Evolutionary conservation across 176 grass and related monocot genomes (phyloP).

Genomic region (Zoysia pacifica): DNA sequence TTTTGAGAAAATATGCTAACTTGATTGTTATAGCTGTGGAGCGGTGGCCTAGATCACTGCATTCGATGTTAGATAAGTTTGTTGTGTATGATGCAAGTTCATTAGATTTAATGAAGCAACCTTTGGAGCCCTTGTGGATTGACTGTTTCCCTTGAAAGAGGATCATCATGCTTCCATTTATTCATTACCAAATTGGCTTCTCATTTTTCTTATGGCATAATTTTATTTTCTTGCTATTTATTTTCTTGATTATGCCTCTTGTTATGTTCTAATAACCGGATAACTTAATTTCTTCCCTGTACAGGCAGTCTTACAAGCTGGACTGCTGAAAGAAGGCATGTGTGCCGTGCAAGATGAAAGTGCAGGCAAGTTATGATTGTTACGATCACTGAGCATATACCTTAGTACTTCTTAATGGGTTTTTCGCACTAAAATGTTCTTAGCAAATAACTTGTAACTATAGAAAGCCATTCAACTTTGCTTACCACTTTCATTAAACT

Average conservation of each 20-base stretch:
- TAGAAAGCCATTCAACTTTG: slow-evolving; percentile 1
- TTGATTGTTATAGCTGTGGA: slow-evolving; percentile 3
- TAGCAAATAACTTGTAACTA: neutral
- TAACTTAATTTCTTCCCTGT: slow-evolving; percentile 34
- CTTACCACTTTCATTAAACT: too few species aligned
- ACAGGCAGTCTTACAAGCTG: slow-evolving; percentile 80
- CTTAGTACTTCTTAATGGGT: slow-evolving; percentile 17
- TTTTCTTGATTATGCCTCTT: slow-evolving; percentile 25
- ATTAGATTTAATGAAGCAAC: slow-evolving; percentile 32
- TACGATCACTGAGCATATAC: slow-evolving; percentile 14
- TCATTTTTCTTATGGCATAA: slow-evolving; percentile 5
- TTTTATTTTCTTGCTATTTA: slow-evolving; percentile 8
- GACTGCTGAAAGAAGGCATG: slow-evolving; percentile 80
- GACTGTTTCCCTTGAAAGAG: neutral
- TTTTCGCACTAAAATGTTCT: slow-evolving; percentile 30
- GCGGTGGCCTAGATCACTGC: neutral
- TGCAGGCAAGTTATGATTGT: slow-evolving; percentile 65
- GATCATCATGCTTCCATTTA: slow-evolving; percentile 7
- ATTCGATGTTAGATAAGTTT: slow-evolving; percentile 14
- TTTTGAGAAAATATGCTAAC: too few species aligned
- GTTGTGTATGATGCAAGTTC: slow-evolving; percentile 30
- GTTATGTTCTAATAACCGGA: slow-evolving; percentile 29
- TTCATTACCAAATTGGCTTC: slow-evolving; percentile 21
- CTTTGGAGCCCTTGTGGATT: slow-evolving; percentile 12
- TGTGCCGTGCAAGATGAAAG: slow-evolving; percentile 98